Percentiles rank a stretch among this genome's conserved stretches.
Conservation (phyloP, 1,284 basidiomycete genomes). For the Sporisorium reilianum region DNA sequence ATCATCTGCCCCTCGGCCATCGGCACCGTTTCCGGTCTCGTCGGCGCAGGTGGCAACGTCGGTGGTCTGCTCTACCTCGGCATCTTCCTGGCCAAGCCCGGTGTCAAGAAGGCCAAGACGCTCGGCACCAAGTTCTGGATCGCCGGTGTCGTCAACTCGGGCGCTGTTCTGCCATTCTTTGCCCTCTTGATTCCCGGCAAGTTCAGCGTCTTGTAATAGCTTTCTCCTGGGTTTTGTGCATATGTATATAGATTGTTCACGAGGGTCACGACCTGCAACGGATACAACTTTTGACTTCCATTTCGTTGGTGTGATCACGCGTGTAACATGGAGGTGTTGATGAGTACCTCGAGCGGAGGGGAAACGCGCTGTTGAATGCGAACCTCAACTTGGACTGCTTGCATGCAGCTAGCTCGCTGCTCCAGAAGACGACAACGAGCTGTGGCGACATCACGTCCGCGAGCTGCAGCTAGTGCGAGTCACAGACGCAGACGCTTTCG, state of each 20-base stretch:
- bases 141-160: constrained; percentile 59
- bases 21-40: constrained; percentile 59
- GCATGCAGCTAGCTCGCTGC: too few species aligned
- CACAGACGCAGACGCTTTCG: too few species aligned
- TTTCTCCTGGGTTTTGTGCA: neutral
- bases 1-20: constrained; percentile 57
- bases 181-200: constrained; percentile 46
- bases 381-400: too few species aligned
- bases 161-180: constrained; percentile 52
- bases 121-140: constrained; percentile 64
- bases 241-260: constrained; percentile 11
- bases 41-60: constrained; percentile 58
- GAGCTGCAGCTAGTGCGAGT: too few species aligned
- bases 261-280: constrained; percentile 4
- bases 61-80: constrained; percentile 58
- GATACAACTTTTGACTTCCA: neutral
- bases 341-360: too few species aligned
- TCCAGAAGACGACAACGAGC: too few species aligned
- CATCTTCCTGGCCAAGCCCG: constrained; percentile 57
- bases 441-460: too few species aligned
- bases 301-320: neutral
- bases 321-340: too few species aligned
- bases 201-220: constrained; percentile 26
- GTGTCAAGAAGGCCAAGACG: constrained; percentile 33
- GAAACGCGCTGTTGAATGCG: too few species aligned